Conservation (phyloP, 2,329 filamentous ascomycete species). For the Metarhizium robertsii region DNA sequence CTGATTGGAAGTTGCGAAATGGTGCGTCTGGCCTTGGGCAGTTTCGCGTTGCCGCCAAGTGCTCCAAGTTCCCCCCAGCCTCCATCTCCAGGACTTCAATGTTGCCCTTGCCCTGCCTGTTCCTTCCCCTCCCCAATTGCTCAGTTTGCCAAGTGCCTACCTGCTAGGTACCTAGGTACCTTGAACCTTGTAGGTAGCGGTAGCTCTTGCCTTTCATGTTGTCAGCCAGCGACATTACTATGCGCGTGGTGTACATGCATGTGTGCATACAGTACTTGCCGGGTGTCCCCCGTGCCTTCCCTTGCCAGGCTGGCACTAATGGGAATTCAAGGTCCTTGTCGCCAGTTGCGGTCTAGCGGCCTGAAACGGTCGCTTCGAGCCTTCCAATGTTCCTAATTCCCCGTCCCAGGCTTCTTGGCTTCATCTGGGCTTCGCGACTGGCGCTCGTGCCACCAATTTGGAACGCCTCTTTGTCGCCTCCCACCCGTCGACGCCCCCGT, state of each 20-base stretch:
- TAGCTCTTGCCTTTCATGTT: no score
- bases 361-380: not conserved
- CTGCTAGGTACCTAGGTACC: no score
- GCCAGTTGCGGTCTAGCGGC: not conserved
- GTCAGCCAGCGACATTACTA: no score
- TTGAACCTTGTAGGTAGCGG: no score
- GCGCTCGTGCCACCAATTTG: conserved; percentile 1
- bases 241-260: no score
- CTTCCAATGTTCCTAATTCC: not conserved
- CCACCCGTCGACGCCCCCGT: not conserved
- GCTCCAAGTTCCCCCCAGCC: no score
- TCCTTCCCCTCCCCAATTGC: no score
- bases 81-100: no score
- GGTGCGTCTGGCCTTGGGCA: not conserved
- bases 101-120: no score
- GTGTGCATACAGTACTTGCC: not conserved
- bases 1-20: not conserved
- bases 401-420: not conserved
- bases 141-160: no score
- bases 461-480: conserved; percentile 1
- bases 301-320: not conserved
- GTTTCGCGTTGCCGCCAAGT: no score
- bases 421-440: not conserved
- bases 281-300: not conserved
- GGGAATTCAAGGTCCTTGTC: not conserved